Evolutionary conservation across 2,329 filamentous ascomycete species (phyloP), one percentile per base, ranked within the genome.

Genomic region (Metarhizium brunneum): DNA sequence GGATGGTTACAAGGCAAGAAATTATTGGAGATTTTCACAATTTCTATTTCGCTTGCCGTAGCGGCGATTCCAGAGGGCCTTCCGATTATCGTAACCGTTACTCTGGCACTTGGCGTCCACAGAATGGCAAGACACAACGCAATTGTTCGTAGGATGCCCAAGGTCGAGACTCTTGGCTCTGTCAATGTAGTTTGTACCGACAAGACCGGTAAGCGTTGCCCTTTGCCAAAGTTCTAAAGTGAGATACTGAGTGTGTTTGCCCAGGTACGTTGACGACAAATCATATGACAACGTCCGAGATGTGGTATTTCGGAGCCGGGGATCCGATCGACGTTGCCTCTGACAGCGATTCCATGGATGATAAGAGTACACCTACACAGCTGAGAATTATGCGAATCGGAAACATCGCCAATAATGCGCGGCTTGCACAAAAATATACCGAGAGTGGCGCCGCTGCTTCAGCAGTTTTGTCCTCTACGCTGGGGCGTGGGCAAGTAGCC

Each of bases 181-280:
- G 94, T 99, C 57, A 99, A 97, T 65, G 92, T 99, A n/a, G 90
- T 99, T 6, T 99, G 95, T 75, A 96, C 91, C 62, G 94, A 99
- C 76, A 99, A 99, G 75, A 99, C 94, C 47, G 90, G 84, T 84
- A 72, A 63, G 69, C 58, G 14, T 45, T 35, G 2, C 13, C 11
- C 32, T 47, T 29, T 45, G 40, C n/a, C 18, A 11, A 18, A 45
- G 16, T 7, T 16, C 10, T 8, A 5, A 30, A 8, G 25, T 20
- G 29, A 13, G 13, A 40, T 40, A 16, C 47, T 36, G 16, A 50
- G 43, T 16, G 20, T 14, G 14, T 32, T 16, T 35, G 6, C 14
- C 6, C 50, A 86, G 86, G 92, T 36, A 99, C 94, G 1, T 75
- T 99, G 58, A 99, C 94, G 0, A 91, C 92, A 68, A 99, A 97